Conservation (phyloP, 179 eudicot genomes). For the Carnegiea gigantea region DNA sequence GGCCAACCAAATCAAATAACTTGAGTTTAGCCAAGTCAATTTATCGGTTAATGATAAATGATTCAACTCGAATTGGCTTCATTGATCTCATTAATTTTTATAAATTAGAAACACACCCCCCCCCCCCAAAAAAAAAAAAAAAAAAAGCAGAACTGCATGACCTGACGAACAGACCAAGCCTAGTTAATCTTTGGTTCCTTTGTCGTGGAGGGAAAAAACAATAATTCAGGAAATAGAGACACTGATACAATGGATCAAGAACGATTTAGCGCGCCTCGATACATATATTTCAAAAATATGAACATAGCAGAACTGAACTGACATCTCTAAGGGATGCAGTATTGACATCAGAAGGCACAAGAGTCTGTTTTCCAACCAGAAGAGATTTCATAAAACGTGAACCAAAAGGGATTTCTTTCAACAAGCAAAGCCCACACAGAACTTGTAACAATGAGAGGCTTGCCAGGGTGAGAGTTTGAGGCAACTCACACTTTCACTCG, state of each 20-base stretch:
- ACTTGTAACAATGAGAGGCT: conserved; percentile 5
- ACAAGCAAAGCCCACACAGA: conserved; percentile 20
- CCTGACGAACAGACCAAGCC: too few species aligned
- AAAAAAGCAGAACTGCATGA: too few species aligned
- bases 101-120: too few species aligned
- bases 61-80: too few species aligned
- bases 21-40: too few species aligned
- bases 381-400: background rate
- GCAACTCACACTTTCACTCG: conserved; percentile 45
- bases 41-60: too few species aligned
- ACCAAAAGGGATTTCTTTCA: conserved; percentile 16
- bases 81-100: too few species aligned
- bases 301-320: conserved; percentile 15
- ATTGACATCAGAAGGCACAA: conserved; percentile 11
- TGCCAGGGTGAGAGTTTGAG: conserved; percentile 4
- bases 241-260: background rate
- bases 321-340: conserved; percentile 10
- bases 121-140: too few species aligned
- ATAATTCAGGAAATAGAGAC: background rate
- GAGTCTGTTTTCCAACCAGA: conserved; percentile 8
- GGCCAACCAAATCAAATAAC: too few species aligned
- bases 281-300: background rate
- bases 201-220: background rate
- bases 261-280: background rate
- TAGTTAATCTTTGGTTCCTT: background rate